Evolutionary conservation across 768 basidiomycete genomes (phyloP), one percentile per base, ranked within the genome.

Genomic region (Trametes maxima): DNA sequence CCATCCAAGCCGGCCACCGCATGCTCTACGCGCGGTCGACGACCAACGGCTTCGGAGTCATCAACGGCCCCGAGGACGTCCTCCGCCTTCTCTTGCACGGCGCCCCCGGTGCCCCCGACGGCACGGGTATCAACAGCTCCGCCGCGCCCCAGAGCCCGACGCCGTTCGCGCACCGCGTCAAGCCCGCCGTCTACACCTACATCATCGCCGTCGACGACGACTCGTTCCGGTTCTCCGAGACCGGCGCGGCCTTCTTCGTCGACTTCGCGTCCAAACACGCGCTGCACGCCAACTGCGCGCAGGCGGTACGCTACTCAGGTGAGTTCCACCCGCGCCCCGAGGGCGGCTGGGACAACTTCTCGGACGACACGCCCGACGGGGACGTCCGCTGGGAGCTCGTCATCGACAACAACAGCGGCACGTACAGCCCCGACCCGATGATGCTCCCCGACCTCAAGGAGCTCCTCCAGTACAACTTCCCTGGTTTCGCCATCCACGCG

Each of bases 251-350:
- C 36, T 94, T 94, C 75, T 90, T 92, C 67, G 89, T 92, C 62
- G 89, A 93, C 73, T 88, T 93, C 70, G 88, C 87, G 44, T 89
- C 88, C 25, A 94, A 95, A 74, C 93, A 94, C 69, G 92, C 90
- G 5, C 79, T 94, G 70, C 92, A 94, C 74, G 79, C 86, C 43
- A 89, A 91, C 70, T 90, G 90, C 69, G 79, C 80, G 16, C 78
- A 80, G 62, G 72, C 75, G 16, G 90, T 92, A 60, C 78, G 88
- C 50, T 92, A 91, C 68, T 80, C 82, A 47, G 90, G 90, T 22
- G 90, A 92, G 75, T 92, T 92, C 69, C 90, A 92, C 71, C 86
- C 85, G 17, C 80, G 90, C 21, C 88, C 86, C 21, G 79, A 71
- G 55, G 88, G 84, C 52, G 92, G 86, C 2, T 94, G 85, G 88